Base-by-base conservation (phyloP, 2,329 filamentous ascomycete genomes). In the Stachybotrys chlorohalonatus region DNA sequence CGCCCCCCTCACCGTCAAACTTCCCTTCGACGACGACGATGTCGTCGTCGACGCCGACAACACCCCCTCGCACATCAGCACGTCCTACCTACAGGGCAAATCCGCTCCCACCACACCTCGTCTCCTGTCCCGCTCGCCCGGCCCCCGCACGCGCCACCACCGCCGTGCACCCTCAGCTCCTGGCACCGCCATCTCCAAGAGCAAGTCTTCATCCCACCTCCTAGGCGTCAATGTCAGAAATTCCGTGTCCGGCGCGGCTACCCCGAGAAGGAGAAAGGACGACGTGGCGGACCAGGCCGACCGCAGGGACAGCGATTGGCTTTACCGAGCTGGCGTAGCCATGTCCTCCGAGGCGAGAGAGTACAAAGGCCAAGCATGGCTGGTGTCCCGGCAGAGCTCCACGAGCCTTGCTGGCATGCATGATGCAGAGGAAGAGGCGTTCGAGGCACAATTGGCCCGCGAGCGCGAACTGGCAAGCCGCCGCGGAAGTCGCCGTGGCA, bases 291-390 rank as follows among this genome's bases (percentile, higher is more conserved):
- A 58, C 24, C 66, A 58, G 56, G 63, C 64, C 39, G 73, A 78
- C 57, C 68, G 68, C 45, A 72, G 72, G 55, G 78, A 84, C 60
- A 81, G 79, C 55, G 84, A 86, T 68, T 88, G 85, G 84, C 70
- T 88, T 49, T 73, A 85, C 30, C 77, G 84, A 32, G 79, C 83
- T 1, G 84, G 84, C 50, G 82, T 82, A 7, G 65, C 85, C 50
- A 79, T 88, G 60, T 80, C 80, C 55, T 78, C 77, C 52, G 82
- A 84, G 64, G 75, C 83, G 16, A 75, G 84, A 55, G 85, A 88
- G 64, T 84, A 75, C 62, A 87, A 87, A 68, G 85, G 85, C 13
- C 84, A 88, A 67, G 72, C 79, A 13, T 89, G 85, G 85, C 77
- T 89, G 17, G 73, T 81, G n/a, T 82, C 83, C 30, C 76, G 83